Evolutionary conservation across 495 filamentous ascomycete genomes (phyloP), one percentile per base, ranked within the genome.

Genomic region (Stereocaulon alpinum): DNA sequence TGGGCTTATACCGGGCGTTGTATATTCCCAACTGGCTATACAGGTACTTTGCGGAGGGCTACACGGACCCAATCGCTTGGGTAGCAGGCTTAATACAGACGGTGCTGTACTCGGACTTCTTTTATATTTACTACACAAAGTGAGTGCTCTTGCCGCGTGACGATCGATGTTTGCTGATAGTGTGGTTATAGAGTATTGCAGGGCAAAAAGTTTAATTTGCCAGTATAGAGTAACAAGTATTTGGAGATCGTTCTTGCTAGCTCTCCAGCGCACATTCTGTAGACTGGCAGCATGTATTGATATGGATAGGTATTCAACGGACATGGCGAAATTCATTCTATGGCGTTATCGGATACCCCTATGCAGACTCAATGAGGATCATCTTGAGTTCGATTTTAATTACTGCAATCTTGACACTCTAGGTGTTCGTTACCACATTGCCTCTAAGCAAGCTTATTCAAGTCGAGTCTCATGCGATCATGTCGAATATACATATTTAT

Each of bases 21-120:
- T 98, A 98, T 73, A 97, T 98, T 64, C 94, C 93, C 30, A 98
- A 98, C 73, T 98, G 93, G 93, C 82, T 96, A 58, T 96, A 85
- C 67, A 81, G 93, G 29, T 96, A 94, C 71, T 76, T 86, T 62
- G 75, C 80, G 44, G 89, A 93, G 70, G 74, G 75, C 34, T 82
- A 85, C 74, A 82, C 85, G 59, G 91, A 96, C 71, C 81, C 80
- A 51, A 91, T 95, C 64, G 84, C 91, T 2, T 84, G 94, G 45
- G 60, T 90, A 41, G 93, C 93, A 10, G 93, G 93, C 11, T 80
- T 96, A 32, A 76, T 96, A 60, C 93, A 98, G 78, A 97, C 93
- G 20, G 71, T 97, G 30, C 78, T 97, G 55, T 98, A 98, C 74
- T 95, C 89, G 55, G 93, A 98, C 74, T 98, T 98, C 76, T 98